Base-by-base conservation (phyloP, 768 basidiomycete genomes). In the Imleria badia region DNA sequence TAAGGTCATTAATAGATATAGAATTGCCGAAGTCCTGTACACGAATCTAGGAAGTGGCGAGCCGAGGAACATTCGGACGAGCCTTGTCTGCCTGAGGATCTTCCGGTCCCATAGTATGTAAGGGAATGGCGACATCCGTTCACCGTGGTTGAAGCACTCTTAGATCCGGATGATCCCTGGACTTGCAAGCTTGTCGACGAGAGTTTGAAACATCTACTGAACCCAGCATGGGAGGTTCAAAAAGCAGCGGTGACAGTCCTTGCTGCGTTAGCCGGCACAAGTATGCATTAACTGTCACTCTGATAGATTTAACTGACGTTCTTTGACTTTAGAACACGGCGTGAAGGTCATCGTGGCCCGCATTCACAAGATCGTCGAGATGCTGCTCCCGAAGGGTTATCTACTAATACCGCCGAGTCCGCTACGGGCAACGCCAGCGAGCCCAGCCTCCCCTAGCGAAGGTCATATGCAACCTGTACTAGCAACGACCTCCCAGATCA, bases 41-140 rank as follows among this genome's bases (percentile, higher is more conserved):
- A 20, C 7, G 22, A 64, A 64, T 39, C 36, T 64, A 14, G 48
- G 41, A 6, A 54, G 36, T 30, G 62, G 56, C 0, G 42, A 44
- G 23, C 8, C 48, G 12, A 48, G 45, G 9, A 59, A 61, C 23
- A 55, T 53, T 7, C 54, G 63, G 15, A 64, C 62, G 9, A 61
- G 62, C 39, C 39, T 64, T 12, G 55, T 64, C 13, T 59, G 45
- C n/a, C 44, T 64, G 51, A 54, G 62, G 6, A 61, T 65, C 15
- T 59, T 58, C 34, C 48, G 49, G 15, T 51, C 60, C 26, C 56
- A 54, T 30, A 42, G 63, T 65, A 29, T 14, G 63, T 30, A 3
- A 20, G 11, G 11, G 15, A 50, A 12, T 22, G 29, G 14, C 3
- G 5, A 29, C n/a, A 3, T n/a, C 3, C 3, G 9, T 30, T 40